Percentiles rank a stretch among this genome's conserved stretches.
Conservation (phyloP, 2,329 filamentous ascomycete species). For the Fusarium verrucosum region DNA sequence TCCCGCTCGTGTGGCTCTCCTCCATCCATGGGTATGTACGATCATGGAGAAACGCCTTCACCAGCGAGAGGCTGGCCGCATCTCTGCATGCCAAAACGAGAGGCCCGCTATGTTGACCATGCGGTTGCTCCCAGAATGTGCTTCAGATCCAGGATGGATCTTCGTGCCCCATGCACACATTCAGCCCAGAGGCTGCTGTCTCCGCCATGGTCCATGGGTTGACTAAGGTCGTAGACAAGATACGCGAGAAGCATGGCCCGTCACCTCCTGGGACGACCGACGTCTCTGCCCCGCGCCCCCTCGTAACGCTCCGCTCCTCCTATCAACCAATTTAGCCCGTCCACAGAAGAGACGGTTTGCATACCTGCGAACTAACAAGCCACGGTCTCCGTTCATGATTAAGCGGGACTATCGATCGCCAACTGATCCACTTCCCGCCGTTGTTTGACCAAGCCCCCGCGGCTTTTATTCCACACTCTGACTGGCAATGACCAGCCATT, state of each 20-base stretch:
- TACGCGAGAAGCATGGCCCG: constrained; percentile 42
- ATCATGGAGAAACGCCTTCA: constrained; percentile 26
- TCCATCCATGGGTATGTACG: constrained; percentile 15
- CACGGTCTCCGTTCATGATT: constrained; percentile 23
- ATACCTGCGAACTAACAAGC: constrained; percentile 37
- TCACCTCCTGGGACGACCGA: constrained; percentile 18
- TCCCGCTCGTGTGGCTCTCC: constrained; percentile 37
- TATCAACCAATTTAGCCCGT: not conserved
- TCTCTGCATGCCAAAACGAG: constrained; percentile 19
- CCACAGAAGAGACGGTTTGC: constrained; percentile 19
- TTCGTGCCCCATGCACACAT: constrained; percentile 26
- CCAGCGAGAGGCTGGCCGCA: constrained; percentile 22
- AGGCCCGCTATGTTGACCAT: constrained; percentile 28
- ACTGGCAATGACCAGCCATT: not conserved
- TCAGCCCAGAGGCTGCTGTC: constrained; percentile 29
- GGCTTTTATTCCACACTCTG: constrained; percentile 20
- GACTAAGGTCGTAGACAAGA: constrained; percentile 35
- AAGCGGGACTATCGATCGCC: constrained; percentile 25
- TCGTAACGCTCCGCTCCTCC: constrained; percentile 38
- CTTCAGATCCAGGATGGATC: constrained; percentile 34
- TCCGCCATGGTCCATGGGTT: constrained; percentile 28
- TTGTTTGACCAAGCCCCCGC: constrained; percentile 30
- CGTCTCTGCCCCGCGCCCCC: constrained; percentile 34
- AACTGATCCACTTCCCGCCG: constrained; percentile 31
- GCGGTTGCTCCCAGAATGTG: constrained; percentile 19